Base-by-base conservation (phyloP, 371 early-diverging fungal species). In the Mortierella sp. region DNA sequence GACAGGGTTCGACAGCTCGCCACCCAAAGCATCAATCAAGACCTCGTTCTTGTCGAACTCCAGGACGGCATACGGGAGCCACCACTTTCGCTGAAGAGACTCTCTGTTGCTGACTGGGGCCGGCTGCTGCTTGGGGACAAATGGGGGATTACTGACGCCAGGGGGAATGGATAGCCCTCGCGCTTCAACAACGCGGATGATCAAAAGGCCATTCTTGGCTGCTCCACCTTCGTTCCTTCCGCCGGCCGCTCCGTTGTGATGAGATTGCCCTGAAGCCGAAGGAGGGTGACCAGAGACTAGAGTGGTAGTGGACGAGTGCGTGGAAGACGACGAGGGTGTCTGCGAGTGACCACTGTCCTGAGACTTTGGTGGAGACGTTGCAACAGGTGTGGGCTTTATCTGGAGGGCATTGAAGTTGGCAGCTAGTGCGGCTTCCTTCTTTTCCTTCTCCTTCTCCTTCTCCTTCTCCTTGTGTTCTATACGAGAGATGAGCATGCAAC, bases 11-110 rank as follows among this genome's bases (percentile, higher is more conserved):
- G 81, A 80, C 51, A 89, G 82, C 66, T 91, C 92, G 25, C 92
- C 91, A 29, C 91, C 93, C 9, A 91, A 79, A 25, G 94, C 91
- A 68, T 92, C 88, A 34, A 94, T 92, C 58, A 94, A 81, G 40
- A 94, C 85, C 80, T 96, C 95, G 76, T 95, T 95, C 87, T 94
- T 94, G 82, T 96, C 97, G 66, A 96, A 95, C 80, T 95, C 96
- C 28, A 95, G 80, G 16, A 96, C 95, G 19, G 90, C 90, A 67
- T 95, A 96, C 3, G 95, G 96, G 19, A 94, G 67, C 88, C 90
- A 89, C 84, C 92, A 88, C 66, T 89, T 92, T 68, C 90, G 89
- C 65, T 85, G 87, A 14, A 88, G 79, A 13, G 91, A 89, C 57
- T 92, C 91, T 64, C 88, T 86, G 63, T 85, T 88, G 68, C 79